phyloP scores from a whole-genome alignment of 352 stramenopile genomes.

The Phytophthora capsici region DNA sequence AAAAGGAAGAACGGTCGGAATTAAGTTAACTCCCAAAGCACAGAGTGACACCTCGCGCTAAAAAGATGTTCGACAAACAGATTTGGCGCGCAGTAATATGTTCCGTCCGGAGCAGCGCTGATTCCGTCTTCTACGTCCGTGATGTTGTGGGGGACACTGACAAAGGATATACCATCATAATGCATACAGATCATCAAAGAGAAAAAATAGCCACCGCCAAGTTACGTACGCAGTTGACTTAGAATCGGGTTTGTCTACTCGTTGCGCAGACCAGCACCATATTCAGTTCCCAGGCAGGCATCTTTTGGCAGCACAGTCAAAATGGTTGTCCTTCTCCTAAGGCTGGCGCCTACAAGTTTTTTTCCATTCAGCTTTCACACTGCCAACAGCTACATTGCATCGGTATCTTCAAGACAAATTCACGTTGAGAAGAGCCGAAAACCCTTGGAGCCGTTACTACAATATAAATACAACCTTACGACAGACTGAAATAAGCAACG shows the following conservation, averaged over 20 bases:
- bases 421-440: no score
- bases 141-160: no score
- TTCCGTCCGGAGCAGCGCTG: neutral
- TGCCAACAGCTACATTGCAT: no score
- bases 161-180: no score
- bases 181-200: no score
- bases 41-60: neutral
- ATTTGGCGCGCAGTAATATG: constrained; percentile 2
- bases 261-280: constrained; percentile 3
- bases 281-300: constrained; percentile 6
- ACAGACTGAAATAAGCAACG: no score
- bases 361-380: neutral
- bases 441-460: no score
- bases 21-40: neutral
- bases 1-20: neutral
- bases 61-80: neutral
- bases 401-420: no score
- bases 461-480: no score
- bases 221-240: neutral
- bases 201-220: neutral
- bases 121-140: neutral
- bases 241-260: neutral
- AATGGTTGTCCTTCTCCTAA: neutral
- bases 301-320: neutral
- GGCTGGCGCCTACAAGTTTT: constrained; percentile 4